Base-by-base conservation (phyloP, 352 stramenopile species). In the Phytophthora colocasiae region DNA sequence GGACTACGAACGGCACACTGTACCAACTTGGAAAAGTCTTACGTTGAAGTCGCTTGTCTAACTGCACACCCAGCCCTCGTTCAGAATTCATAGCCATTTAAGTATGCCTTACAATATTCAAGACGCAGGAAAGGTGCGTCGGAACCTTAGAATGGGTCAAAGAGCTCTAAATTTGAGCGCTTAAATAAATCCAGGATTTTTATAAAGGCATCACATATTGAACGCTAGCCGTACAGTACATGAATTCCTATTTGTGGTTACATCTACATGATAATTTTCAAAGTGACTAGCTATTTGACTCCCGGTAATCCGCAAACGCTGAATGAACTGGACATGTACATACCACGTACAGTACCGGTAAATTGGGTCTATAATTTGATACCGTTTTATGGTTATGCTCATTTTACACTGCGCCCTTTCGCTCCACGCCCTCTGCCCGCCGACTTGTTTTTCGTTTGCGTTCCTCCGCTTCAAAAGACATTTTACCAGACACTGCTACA, bases 401-500 rank as follows among this genome's bases (percentile, higher is more conserved):
- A 48, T 40, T 59, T 48, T 59, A 40, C 59, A 17, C 51, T 48
- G n/a, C 56, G 57, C 41, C 62, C 44, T 70, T 50, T 70, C 63
- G 60, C 53, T 66, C 27, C 17, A 24, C 15, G 6, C 31, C 31
- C 61, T 67, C 62, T 59, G n/a, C 66, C 53, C 54, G 47, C 26
- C 38, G 44, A 58, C 38, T 58, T 48, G 27, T 19, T 17, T n/a
- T 71, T 73, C 59, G 40, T 61, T 70, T 49, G 60, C 44, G 27
- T 56, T 58, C 41, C 12, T 8, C 55, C 60, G 11, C 15, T 41
- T 73, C 49, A 68, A 53, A 72, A 56, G 24, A 46, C 9, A 69
- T 65, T 62, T 69, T 65, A 63, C 67, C 38, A 53, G 17, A 60
- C 31, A 45, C 54, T 59, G 31, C 57, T 60, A 55, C 51, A 27